These are phyloP conservation scores for Penicillium sp. DNA, from an alignment of 2,329 filamentous ascomycete genomes.

Conservation along the genomic window DNA sequence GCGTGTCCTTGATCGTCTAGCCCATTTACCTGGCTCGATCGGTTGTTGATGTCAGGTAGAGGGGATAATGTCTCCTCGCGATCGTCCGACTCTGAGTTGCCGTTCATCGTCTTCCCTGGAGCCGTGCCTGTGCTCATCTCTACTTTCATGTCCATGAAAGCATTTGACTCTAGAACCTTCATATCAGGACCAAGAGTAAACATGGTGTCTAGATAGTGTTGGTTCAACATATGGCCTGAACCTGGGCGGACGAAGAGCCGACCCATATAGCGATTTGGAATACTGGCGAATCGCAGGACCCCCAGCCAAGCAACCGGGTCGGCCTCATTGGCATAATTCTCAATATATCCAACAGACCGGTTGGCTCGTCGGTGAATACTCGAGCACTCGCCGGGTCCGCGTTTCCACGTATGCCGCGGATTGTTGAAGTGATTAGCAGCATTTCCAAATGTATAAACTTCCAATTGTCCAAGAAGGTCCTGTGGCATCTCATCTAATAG, in stretches of 20 bases:
- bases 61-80: constrained; percentile 14
- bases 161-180: constrained; percentile 28
- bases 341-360: constrained; percentile 59
- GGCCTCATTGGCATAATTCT: constrained; percentile 70
- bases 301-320: constrained; percentile 74
- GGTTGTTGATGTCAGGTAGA: background rate
- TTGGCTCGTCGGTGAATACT: background rate
- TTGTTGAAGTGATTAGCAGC: constrained; percentile 81
- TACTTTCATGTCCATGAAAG: constrained; percentile 34
- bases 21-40: background rate
- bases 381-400: background rate
- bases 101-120: background rate
- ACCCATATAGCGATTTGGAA: constrained; percentile 47
- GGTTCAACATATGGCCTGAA: constrained; percentile 42
- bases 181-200: constrained; percentile 34
- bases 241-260: constrained; percentile 44
- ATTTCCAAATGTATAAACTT: constrained; percentile 71
- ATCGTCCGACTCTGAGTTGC: background rate
- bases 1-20: background rate
- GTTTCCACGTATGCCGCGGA: constrained; percentile 47
- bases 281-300: constrained; percentile 60
- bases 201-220: constrained; percentile 44
- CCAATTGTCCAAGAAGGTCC: constrained; percentile 61
- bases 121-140: constrained; percentile 9
- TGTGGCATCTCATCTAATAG: constrained; percentile 66